Evolutionary conservation across 2,329 filamentous ascomycete species (phyloP), one percentile per base, ranked within the genome.

Genomic region (Blumeriella jaapii): DNA sequence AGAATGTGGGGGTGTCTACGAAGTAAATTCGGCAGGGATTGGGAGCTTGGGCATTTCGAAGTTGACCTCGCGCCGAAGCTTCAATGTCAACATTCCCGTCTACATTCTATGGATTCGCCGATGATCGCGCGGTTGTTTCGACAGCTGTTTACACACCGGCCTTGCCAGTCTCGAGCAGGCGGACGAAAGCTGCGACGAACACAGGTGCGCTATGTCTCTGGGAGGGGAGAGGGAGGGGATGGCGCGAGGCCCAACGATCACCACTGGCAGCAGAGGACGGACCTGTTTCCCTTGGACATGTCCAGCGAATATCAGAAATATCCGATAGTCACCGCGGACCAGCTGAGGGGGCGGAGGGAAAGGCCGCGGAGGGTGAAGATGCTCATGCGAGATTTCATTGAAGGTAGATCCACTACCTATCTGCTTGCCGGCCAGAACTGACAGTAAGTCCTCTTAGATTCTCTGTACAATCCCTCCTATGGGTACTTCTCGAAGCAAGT

Each of bases 401-500:
- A 98, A 59, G 87, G 82, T 86, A 55, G 47, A 58, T 57, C 19
- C 14, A 15, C 31, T 20, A 33, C 18, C 25, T 15, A 24, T 15
- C 11, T 22, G 15, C 7, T 26, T 8, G 12, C 28, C 33, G 25
- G 34, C 18, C 29, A 34, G 13, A 28, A n/a, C 42, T 53, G 25
- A 53, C 20, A 28, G 15, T n/a, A n/a, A n/a, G n/a, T 4, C 9
- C 25, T 15, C 43, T 19, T 51, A 93, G 87, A 95, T 62, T 91
- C 84, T 55, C 64, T 95, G 10, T 96, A 96, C 58, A 95, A 96
- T 55, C 86, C 86, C 0, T 70, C 84, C 48, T 96, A 95, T 55
- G 87, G 89, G 49, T 95, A 95, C 64, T 95, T 95, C 60, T 87
- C 86, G 35, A 94, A 93, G 54, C 85, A 94, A 56, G 89, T 84